phyloP scores from a whole-genome alignment of 2,329 filamentous ascomycete species.

The Pseudomassariella vexata region DNA sequence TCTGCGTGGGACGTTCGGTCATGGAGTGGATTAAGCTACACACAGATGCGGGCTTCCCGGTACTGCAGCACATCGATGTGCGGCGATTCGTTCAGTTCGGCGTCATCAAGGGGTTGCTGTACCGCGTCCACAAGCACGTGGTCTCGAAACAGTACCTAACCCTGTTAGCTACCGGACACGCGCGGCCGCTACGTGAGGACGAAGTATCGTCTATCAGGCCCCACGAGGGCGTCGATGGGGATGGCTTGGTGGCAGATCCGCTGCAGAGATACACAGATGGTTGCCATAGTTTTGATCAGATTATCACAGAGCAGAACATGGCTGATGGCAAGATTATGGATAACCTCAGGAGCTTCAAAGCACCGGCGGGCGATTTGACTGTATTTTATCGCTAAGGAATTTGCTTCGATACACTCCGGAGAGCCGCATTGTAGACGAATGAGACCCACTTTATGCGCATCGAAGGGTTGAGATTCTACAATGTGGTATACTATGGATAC shows the following conservation, averaged over 20 bases:
- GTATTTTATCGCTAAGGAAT: constrained; percentile 50
- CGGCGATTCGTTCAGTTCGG: constrained; percentile 92
- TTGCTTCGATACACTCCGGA: too few species aligned
- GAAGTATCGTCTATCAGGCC: not conserved
- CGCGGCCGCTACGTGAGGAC: constrained; percentile 23
- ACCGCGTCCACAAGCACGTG: constrained; percentile 88
- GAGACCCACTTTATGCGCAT: too few species aligned
- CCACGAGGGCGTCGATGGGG: not conserved
- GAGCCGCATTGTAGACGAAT: too few species aligned
- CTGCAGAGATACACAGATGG: constrained; percentile 69
- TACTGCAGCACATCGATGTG: constrained; percentile 75
- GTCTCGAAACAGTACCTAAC: constrained; percentile 60
- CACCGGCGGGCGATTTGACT: constrained; percentile 46
- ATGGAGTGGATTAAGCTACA: constrained; percentile 82
- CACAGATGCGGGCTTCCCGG: constrained; percentile 56
- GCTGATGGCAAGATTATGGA: constrained; percentile 66
- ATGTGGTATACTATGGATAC: too few species aligned
- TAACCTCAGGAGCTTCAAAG: constrained; percentile 53
- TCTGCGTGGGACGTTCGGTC: constrained; percentile 77
- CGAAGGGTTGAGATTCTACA: too few species aligned
- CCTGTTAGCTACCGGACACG: constrained; percentile 48
- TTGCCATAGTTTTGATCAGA: constrained; percentile 73
- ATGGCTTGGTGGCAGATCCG: constrained; percentile 35
- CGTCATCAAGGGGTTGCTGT: constrained; percentile 89
- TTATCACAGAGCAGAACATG: constrained; percentile 69